Conservation (phyloP, 768 basidiomycete species). For the Suillus hirtellus region DNA sequence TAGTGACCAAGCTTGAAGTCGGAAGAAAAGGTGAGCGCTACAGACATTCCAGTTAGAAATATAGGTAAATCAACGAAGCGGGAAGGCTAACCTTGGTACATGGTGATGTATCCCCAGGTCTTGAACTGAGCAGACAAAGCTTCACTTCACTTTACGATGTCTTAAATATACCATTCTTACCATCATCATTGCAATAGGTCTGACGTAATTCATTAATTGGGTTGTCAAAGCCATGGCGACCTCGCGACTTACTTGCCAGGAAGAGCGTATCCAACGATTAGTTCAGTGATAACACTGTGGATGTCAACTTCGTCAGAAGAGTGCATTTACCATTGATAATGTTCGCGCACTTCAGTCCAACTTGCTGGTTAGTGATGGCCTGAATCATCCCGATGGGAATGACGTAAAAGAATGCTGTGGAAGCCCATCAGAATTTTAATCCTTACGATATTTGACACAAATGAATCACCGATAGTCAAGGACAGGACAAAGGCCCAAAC, state of each 20-base stretch:
- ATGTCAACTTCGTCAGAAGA: neutral
- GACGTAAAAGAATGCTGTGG: constrained; percentile 30
- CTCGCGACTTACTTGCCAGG: constrained; percentile 42
- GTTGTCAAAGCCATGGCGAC: neutral
- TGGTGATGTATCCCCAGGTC: constrained; percentile 67
- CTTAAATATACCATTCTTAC: constrained; percentile 7
- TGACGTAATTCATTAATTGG: neutral
- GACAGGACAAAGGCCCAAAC: constrained; percentile 38
- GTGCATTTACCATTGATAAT: constrained; percentile 16
- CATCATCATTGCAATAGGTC: constrained; percentile 79
- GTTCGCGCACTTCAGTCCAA: constrained; percentile 45
- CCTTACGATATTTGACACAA: neutral
- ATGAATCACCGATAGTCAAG: constrained; percentile 18
- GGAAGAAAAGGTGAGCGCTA: constrained; percentile 35
- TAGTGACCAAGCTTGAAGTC: constrained; percentile 34
- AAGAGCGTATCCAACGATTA: constrained; percentile 59
- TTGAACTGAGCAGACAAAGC: constrained; percentile 44
- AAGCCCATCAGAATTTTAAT: neutral
- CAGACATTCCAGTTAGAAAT: constrained; percentile 52
- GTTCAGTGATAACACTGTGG: constrained; percentile 61
- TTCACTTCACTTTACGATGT: constrained; percentile 17
- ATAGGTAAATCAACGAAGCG: constrained; percentile 40
- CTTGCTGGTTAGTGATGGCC: constrained; percentile 71
- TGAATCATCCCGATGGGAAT: constrained; percentile 44
- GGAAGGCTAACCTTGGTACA: constrained; percentile 48